These are phyloP conservation scores for Coemansia sp. DNA, from an alignment of 192 early-diverging fungal genomes.

Conservation along the genomic window DNA sequence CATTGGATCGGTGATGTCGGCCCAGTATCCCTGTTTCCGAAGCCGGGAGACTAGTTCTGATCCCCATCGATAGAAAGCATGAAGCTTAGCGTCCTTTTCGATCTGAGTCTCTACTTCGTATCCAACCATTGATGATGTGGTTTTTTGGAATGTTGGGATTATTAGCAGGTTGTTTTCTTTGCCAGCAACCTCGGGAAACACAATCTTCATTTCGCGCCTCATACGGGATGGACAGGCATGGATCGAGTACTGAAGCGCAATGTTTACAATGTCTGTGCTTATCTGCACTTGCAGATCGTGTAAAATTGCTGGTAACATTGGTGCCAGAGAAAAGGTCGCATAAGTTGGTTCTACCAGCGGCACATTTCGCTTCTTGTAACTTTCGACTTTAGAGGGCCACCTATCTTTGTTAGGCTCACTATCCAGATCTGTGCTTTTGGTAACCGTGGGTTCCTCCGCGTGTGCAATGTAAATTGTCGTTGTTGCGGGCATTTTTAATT, in stretches of 20 bases:
- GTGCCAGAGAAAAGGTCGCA: slow-evolving; percentile 25
- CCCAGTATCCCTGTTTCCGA: slow-evolving; percentile 70
- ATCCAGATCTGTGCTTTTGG: not conserved
- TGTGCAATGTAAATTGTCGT: not conserved
- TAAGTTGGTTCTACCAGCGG: slow-evolving; percentile 24
- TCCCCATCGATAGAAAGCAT: slow-evolving; percentile 76
- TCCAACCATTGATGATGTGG: slow-evolving; percentile 74
- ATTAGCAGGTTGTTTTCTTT: slow-evolving; percentile 61
- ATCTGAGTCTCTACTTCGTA: slow-evolving; percentile 65
- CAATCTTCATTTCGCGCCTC: slow-evolving; percentile 64
- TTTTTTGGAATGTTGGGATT: slow-evolving; percentile 80
- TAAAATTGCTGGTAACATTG: slow-evolving; percentile 21
- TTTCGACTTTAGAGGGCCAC: not conserved
- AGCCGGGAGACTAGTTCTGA: slow-evolving; percentile 59
- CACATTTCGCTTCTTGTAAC: not conserved
- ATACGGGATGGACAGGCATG: slow-evolving; percentile 57
- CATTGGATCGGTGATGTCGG: slow-evolving; percentile 89
- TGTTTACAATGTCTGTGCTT: not conserved
- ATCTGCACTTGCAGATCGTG: slow-evolving; percentile 21
- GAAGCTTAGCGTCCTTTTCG: slow-evolving; percentile 84
- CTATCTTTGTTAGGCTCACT: not conserved
- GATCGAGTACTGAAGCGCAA: slow-evolving; percentile 44
- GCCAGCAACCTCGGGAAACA: slow-evolving; percentile 65
- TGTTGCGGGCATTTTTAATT: not conserved
- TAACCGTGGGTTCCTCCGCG: not conserved